A percentile compares a stretch with the other conserved stretches of the same genome.
phyloP scores from a whole-genome alignment of 2,329 filamentous ascomycete species.

The Colletotrichum destructivum region DNA sequence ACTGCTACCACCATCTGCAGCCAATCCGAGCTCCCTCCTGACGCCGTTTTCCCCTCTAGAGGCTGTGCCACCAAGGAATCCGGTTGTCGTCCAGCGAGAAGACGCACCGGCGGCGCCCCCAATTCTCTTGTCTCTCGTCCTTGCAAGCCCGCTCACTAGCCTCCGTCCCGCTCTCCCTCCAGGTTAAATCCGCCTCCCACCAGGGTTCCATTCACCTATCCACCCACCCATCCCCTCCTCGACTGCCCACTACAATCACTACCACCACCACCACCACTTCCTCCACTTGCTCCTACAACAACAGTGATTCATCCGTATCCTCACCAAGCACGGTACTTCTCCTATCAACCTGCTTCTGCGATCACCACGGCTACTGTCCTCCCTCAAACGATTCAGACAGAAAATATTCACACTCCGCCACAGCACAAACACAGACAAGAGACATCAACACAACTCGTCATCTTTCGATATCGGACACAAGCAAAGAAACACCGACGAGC shows the following conservation, averaged over 20 bases:
- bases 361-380: slow-evolving; percentile 1
- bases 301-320: not conserved
- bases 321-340: slow-evolving; percentile 21
- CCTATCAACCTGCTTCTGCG: slow-evolving; percentile 1
- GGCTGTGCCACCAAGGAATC: slow-evolving; percentile 40
- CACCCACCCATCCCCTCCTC: not conserved
- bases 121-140: slow-evolving; percentile 38
- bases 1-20: slow-evolving; percentile 20
- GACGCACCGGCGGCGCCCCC: slow-evolving; percentile 34
- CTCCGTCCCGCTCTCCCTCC: slow-evolving; percentile 29
- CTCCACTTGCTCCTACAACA: not conserved
- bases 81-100: slow-evolving; percentile 28
- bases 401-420: slow-evolving; percentile 15
- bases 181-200: slow-evolving; percentile 29
- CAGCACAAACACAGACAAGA: slow-evolving; percentile 10
- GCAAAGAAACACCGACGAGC: slow-evolving; percentile 4
- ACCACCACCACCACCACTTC: not conserved
- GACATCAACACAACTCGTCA: slow-evolving; percentile 8
- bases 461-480: slow-evolving; percentile 14
- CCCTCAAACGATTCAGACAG: not conserved
- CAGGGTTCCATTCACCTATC: slow-evolving; percentile 16
- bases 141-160: slow-evolving; percentile 17
- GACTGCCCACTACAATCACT: slow-evolving; percentile 10
- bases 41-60: slow-evolving; percentile 36
- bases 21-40: slow-evolving; percentile 39